Evolutionary conservation across 208 protist species (phyloP).

Genomic region (Borovskyia barvae): DNA sequence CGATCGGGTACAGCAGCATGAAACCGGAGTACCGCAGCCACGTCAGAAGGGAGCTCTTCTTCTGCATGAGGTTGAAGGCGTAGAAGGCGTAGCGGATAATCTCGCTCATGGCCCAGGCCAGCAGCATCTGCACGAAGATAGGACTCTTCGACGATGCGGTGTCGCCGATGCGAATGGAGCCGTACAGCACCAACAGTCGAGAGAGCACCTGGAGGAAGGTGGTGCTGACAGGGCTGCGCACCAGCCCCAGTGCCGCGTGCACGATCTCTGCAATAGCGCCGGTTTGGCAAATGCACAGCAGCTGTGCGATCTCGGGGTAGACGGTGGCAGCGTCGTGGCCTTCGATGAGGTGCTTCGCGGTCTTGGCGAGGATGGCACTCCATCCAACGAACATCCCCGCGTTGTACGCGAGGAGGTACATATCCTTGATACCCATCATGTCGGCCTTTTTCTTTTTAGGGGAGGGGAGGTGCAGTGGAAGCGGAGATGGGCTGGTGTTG

Average conservation of each 20-base stretch:
- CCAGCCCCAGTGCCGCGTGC: conserved; percentile 75
- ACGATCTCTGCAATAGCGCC: conserved; percentile 82
- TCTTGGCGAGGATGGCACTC: conserved; percentile 57
- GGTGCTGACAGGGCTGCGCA: conserved; percentile 69
- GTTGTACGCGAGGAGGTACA: conserved; percentile 82
- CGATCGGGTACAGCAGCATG: conserved; percentile 88
- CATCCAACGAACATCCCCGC: conserved; percentile 70
- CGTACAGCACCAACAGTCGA: conserved; percentile 83
- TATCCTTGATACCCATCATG: conserved; percentile 43
- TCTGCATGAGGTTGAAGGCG: conserved; percentile 47
- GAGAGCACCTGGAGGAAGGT: conserved; percentile 88
- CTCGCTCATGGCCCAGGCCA: conserved; percentile 85
- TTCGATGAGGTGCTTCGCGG: conserved; percentile 27
- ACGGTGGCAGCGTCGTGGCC: conserved; percentile 41
- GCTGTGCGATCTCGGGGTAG: conserved; percentile 58
- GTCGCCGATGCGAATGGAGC: conserved; percentile 66
- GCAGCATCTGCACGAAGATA: conserved; percentile 71
- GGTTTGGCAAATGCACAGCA: conserved; percentile 82
- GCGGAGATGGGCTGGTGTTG: not conserved
- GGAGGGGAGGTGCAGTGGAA: no score
- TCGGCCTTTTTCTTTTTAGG: no score
- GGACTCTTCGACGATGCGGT: conserved; percentile 38
- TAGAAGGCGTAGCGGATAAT: conserved; percentile 92
- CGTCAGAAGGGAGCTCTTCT: conserved; percentile 42
- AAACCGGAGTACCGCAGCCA: conserved; percentile 92